Base-by-base conservation (phyloP, 805 yeast genomes). In the Wickerhamiella sergipiensis region DNA sequence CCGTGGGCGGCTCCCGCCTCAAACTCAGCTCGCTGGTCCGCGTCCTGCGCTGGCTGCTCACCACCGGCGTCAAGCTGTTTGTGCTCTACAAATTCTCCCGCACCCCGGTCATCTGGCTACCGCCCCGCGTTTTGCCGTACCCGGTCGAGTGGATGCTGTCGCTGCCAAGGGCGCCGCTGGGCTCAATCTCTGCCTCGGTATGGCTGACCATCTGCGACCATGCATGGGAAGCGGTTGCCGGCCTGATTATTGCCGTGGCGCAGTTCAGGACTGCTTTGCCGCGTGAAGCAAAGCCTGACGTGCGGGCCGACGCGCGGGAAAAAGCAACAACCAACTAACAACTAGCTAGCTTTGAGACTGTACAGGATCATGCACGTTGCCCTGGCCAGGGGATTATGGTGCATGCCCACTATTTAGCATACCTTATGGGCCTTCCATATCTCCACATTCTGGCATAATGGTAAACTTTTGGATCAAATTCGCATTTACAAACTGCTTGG, bases 161-260 rank as follows among this genome's bases (percentile, higher is more conserved):
- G n/a, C 67, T 83, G 46, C 87, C 89, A 1, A 75, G 78, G 48
- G 74, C 81, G n/a, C 74, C 76, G 0, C 61, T 66, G 18, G 86
- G 87, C 12, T 74, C 83, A 0, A 70, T 83, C 18, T 83, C 86
- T 1, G 72, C 78, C 45, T 71, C 77, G 6, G 66, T 72, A 5
- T 79, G 83, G 85, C 71, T 76, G 64, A 18, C 46, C 17, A 45
- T 52, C 42, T 44, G 45, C 29, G 39, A 29, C 17, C 39, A 45
- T 18, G 38, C 43, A 3, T 40, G n/a, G n/a, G 24, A 40, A 4
- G 43, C 43, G 7, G 40, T 29, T 8, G 33, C 33, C 12, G 33
- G 33, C 12, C 33, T 29, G 9, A 9, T 29, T 8, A 12, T 29
- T 6, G 33, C 33, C 15, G 15, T 29, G 12, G 4, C 33, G 12